Evolutionary conservation across 1,284 basidiomycete species (phyloP).

Genomic region (Chalciporus sp.): DNA sequence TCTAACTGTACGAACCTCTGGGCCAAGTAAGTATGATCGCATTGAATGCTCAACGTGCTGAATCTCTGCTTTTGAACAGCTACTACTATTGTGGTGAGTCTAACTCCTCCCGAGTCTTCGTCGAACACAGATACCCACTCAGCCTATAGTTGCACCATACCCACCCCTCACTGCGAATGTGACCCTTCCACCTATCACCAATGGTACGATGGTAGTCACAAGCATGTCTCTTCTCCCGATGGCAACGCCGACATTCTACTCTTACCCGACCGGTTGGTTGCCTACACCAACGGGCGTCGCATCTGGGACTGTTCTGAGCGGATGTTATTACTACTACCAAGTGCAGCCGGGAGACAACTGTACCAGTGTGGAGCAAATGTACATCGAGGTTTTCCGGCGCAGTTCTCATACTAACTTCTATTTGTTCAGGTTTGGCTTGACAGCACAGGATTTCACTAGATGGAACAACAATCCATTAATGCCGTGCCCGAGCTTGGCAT

Average conservation of each 20-base stretch:
- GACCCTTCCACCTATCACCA: not conserved
- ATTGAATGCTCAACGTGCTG: not conserved
- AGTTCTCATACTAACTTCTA: not conserved
- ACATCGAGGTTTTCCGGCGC: not conserved
- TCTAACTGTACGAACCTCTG: slow-evolving; percentile 2
- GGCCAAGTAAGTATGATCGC: not conserved
- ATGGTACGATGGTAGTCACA: not conserved
- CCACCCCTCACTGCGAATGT: not conserved
- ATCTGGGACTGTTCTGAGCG: not conserved
- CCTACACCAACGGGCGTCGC: not conserved
- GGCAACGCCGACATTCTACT: not conserved
- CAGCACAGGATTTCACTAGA: not conserved
- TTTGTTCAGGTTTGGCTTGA: not conserved
- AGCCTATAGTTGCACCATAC: not conserved
- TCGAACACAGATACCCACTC: not conserved
- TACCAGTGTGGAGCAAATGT: not conserved
- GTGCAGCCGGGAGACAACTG: not conserved
- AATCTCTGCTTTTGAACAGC: not conserved
- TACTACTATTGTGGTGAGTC: slow-evolving; percentile 2
- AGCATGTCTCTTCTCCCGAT: not conserved
- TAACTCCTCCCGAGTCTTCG: not conserved
- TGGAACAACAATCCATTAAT: not conserved
- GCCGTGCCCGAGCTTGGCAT: not conserved
- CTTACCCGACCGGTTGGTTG: not conserved
- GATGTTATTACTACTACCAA: not conserved